Conservation (phyloP, 2,329 filamentous ascomycete genomes). For the Sclerotinia minor region DNA sequence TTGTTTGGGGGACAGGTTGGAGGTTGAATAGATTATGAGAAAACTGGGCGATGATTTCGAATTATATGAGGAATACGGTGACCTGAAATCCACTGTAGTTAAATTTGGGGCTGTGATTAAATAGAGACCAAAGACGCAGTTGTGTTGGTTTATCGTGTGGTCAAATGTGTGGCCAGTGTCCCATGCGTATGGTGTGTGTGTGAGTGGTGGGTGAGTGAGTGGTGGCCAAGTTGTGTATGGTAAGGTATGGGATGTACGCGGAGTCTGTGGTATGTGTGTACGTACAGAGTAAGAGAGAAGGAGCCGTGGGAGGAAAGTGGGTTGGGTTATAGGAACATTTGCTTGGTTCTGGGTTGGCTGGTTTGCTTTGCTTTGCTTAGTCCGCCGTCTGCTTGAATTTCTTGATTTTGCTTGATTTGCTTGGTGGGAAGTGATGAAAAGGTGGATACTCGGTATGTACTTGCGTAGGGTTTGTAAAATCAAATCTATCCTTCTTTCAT, state of each 20-base stretch:
- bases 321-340: too few relatives aligned
- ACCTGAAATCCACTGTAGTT: conserved; percentile 10
- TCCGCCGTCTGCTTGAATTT: too few relatives aligned
- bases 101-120: background rate
- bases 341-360: too few relatives aligned
- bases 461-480: background rate
- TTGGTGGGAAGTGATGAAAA: background rate
- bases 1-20: conserved; percentile 29
- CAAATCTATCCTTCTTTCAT: background rate
- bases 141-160: conserved; percentile 1
- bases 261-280: too few relatives aligned
- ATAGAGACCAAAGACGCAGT: conserved; percentile 17
- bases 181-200: background rate
- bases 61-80: conserved; percentile 38
- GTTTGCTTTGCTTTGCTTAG: too few relatives aligned
- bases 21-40: conserved; percentile 26
- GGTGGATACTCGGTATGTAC: background rate
- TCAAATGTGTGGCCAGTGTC: conserved; percentile 9
- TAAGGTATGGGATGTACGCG: too few relatives aligned
- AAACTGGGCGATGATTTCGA: conserved; percentile 32
- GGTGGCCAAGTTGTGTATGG: too few relatives aligned
- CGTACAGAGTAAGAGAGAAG: too few relatives aligned
- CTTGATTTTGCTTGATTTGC: too few relatives aligned
- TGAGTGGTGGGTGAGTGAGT: background rate
- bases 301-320: too few relatives aligned